These are phyloP conservation scores for Medicago lupulina DNA, from an alignment of 306 rosid genomes.

Conservation along the genomic window DNA sequence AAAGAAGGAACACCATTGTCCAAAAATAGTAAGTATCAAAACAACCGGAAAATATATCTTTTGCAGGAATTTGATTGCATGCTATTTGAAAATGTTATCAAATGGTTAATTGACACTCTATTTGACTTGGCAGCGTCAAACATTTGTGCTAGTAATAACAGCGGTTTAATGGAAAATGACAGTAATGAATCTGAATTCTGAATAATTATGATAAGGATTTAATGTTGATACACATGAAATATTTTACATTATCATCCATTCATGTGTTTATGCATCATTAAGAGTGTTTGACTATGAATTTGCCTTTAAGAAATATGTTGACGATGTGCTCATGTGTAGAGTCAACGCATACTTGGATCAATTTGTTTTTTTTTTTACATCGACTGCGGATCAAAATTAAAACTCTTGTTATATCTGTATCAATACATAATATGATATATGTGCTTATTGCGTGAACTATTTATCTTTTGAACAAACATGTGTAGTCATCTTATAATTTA, in stretches of 20 bases:
- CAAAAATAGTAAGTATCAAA: slow-evolving; percentile 48
- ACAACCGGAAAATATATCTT: slow-evolving; percentile 23
- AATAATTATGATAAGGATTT: slow-evolving; percentile 15
- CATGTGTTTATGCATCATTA: background rate
- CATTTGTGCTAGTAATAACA: slow-evolving; percentile 9
- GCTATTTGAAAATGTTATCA: slow-evolving; percentile 6
- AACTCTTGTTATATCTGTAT: background rate
- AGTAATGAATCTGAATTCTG: slow-evolving; percentile 4
- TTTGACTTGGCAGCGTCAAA: background rate
- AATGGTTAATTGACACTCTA: slow-evolving; percentile 2
- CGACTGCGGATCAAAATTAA: background rate
- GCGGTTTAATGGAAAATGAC: slow-evolving; percentile 10
- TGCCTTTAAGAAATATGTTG: background rate
- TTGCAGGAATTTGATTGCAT: slow-evolving; percentile 34
- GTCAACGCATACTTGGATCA: slow-evolving; percentile 5
- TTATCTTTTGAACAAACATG: background rate
- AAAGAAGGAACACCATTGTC: slow-evolving; percentile 35
- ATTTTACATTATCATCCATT: background rate
- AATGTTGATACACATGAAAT: background rate
- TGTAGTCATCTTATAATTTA: slow-evolving; percentile 5
- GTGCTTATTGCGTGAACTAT: slow-evolving; percentile 11
- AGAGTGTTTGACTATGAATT: background rate
- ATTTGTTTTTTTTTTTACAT: background rate
- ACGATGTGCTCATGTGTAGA: background rate
- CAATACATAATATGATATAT: background rate